A percentile compares a stretch with the other conserved stretches of the same genome.
These are phyloP conservation scores for Podaxis rugospora DNA, from an alignment of 768 basidiomycete species.

Conservation along the genomic window DNA sequence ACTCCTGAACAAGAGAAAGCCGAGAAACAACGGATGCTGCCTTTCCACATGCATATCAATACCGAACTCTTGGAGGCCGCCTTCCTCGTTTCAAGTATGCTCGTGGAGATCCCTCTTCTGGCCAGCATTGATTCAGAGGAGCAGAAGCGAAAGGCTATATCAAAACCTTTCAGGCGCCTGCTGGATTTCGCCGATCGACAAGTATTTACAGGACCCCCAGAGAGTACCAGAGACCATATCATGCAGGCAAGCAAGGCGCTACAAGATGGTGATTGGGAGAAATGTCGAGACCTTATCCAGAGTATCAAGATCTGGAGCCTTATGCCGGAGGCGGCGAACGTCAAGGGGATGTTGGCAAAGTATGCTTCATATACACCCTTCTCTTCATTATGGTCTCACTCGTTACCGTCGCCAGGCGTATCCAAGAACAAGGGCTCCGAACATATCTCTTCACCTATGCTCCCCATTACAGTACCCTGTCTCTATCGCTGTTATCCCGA, in stretches of 20 bases:
- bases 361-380: slow-evolving; percentile 31
- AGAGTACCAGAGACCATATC: slow-evolving; percentile 97
- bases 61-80: slow-evolving; percentile 96
- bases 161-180: slow-evolving; percentile 94
- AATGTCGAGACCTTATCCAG: slow-evolving; percentile 88
- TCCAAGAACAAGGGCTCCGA: slow-evolving; percentile 94
- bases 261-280: slow-evolving; percentile 96
- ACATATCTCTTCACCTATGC: slow-evolving; percentile 99
- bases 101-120: slow-evolving; percentile 92
- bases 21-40: slow-evolving; percentile 91
- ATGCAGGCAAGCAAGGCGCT: slow-evolving; percentile 98
- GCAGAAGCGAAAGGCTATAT: slow-evolving; percentile 86
- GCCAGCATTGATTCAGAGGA: slow-evolving; percentile 95
- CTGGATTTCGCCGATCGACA: slow-evolving; percentile 97
- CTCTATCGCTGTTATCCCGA: slow-evolving; percentile 78
- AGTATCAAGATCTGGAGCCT: slow-evolving; percentile 98
- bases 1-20: slow-evolving; percentile 96
- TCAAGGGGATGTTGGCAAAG: slow-evolving; percentile 96
- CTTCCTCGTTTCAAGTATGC: slow-evolving; percentile 97
- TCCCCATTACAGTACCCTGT: slow-evolving; percentile 87
- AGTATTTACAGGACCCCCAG: slow-evolving; percentile 97
- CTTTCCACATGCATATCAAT: slow-evolving; percentile 99
- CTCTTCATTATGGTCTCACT: slow-evolving; percentile 9
- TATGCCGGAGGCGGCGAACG: slow-evolving; percentile 82
- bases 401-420: slow-evolving; percentile 54